Percentiles rank a stretch among this genome's conserved stretches.
phyloP scores from a whole-genome alignment of 2,329 filamentous ascomycete species.

The Thermothelomyces thermophilus region DNA sequence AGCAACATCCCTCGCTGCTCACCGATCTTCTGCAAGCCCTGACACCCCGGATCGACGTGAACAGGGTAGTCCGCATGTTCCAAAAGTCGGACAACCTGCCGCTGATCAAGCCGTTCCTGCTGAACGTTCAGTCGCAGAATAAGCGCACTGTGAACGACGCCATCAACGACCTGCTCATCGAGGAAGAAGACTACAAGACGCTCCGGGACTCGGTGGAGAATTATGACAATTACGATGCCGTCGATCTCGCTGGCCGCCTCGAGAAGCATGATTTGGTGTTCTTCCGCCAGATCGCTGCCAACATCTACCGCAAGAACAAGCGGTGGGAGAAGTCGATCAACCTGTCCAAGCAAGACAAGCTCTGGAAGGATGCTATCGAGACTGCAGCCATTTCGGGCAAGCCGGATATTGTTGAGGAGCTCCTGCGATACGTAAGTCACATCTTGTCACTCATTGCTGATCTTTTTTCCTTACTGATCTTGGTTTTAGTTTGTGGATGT shows the following conservation, averaged over 20 bases:
- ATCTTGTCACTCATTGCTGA: slow-evolving; percentile 2
- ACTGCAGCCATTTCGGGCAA: slow-evolving; percentile 90
- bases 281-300: slow-evolving; percentile 97
- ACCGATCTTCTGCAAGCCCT: slow-evolving; percentile 92
- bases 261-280: slow-evolving; percentile 98
- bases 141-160: slow-evolving; percentile 97
- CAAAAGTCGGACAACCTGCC: slow-evolving; percentile 97
- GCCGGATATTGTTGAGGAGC: slow-evolving; percentile 86
- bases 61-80: slow-evolving; percentile 98
- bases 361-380: slow-evolving; percentile 99
- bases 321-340: slow-evolving; percentile 99
- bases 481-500: slow-evolving; percentile 88
- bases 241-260: slow-evolving; percentile 82
- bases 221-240: slow-evolving; percentile 97
- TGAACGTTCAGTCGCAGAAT: slow-evolving; percentile 94
- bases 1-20: slow-evolving; percentile 90
- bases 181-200: slow-evolving; percentile 99
- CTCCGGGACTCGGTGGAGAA: slow-evolving; percentile 95
- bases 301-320: slow-evolving; percentile 99
- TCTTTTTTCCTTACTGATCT: slow-evolving; percentile 30
- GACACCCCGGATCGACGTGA: slow-evolving; percentile 92
- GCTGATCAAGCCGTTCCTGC: slow-evolving; percentile 95
- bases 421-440: slow-evolving; percentile 87
- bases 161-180: slow-evolving; percentile 94
- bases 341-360: slow-evolving; percentile 96